Conservation (phyloP, 129 eudicot genomes). For the Smallanthus sonchifolius region DNA sequence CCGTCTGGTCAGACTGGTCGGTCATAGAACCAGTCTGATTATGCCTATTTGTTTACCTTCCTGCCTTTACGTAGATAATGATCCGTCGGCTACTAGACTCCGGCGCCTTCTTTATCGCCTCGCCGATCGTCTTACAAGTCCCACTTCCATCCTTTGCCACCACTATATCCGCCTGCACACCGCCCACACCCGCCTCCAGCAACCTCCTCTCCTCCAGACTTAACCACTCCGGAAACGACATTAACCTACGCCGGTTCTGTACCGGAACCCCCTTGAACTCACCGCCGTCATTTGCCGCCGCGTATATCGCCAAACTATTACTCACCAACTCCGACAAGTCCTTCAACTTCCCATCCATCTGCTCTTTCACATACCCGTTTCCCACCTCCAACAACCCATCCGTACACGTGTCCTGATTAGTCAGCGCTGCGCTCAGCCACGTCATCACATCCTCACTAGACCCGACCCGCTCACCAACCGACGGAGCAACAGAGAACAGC, state of each 20-base stretch:
- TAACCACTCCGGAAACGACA: slow-evolving; percentile 67
- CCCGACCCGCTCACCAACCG: too few species aligned
- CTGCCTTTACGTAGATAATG: slow-evolving; percentile 80
- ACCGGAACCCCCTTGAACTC: slow-evolving; percentile 76
- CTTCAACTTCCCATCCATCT: slow-evolving; percentile 42
- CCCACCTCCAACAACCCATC: slow-evolving; percentile 56
- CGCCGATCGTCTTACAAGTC: slow-evolving; percentile 60
- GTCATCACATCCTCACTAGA: slow-evolving; percentile 74
- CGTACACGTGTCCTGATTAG: slow-evolving; percentile 87
- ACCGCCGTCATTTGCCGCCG: too few species aligned
- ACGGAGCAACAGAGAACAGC: slow-evolving; percentile 44
- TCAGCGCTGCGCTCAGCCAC: slow-evolving; percentile 88
- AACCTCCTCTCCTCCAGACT: slow-evolving; percentile 45
- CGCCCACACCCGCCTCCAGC: slow-evolving; percentile 45
- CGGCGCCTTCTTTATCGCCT: slow-evolving; percentile 83
- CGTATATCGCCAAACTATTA: slow-evolving; percentile 63
- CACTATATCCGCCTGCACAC: slow-evolving; percentile 57
- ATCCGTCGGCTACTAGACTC: slow-evolving; percentile 52
- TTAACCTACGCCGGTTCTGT: slow-evolving; percentile 53
- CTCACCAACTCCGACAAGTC: slow-evolving; percentile 70
- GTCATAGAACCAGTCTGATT: too few species aligned
- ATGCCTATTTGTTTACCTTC: slow-evolving; percentile 32
- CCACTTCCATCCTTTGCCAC: slow-evolving; percentile 82
- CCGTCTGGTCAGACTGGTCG: too few species aligned
- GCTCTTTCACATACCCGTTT: slow-evolving; percentile 45